Base-by-base conservation (phyloP, 202 grass and related monocot species). In the Digitaria exilis region DNA sequence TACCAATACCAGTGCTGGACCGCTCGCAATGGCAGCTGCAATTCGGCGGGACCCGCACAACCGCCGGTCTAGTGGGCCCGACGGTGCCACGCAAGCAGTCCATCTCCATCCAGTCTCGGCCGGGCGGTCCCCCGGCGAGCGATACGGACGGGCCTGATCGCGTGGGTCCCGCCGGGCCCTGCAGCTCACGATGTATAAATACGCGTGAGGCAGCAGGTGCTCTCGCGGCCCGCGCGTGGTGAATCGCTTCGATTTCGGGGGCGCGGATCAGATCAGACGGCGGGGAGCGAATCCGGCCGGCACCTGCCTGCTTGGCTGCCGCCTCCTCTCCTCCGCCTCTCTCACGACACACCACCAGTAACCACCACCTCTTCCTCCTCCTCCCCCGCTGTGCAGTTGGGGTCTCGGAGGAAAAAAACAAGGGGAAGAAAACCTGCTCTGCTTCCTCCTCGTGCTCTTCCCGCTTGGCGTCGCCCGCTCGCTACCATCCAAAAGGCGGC, bases 191-290 rank as follows among this genome's bases (percentile, higher is more conserved):
- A 15, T 70, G 60, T 87, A 84, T 90, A 90, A 87, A 71, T 77
- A 71, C 29, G 11, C 44, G 55, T 51, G 5, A 35, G 39, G 55
- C 11, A 6, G 84, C 73, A 79, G 35, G 35, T n/a, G 37, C 37
- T 7, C 32, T 35, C 42, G n/a, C n/a, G 60, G 73, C 6, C 68
- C 50, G 79, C 67, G 79, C 60, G 81, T 61, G 79, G 50, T 68
- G 65, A n/a, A n/a, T 83, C 51, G 75, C 84, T 87, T 87, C 80
- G 61, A 66, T 90, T 75, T 83, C 68, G 11, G 11, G 61, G 88
- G 24, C 50, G 67, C 67, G 74, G 67, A 83, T 90, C 37, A 8
- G 37, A 39, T 39, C 84, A 65, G 84, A 86, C 88, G 88, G 84
- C 66, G 24, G 67, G 21, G 80, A 90, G 84, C 80, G 80, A 87